A percentile compares a stretch with the other conserved stretches of the same genome.
Conservation (phyloP, 2,329 filamentous ascomycete genomes). For the Fusarium sp. region DNA sequence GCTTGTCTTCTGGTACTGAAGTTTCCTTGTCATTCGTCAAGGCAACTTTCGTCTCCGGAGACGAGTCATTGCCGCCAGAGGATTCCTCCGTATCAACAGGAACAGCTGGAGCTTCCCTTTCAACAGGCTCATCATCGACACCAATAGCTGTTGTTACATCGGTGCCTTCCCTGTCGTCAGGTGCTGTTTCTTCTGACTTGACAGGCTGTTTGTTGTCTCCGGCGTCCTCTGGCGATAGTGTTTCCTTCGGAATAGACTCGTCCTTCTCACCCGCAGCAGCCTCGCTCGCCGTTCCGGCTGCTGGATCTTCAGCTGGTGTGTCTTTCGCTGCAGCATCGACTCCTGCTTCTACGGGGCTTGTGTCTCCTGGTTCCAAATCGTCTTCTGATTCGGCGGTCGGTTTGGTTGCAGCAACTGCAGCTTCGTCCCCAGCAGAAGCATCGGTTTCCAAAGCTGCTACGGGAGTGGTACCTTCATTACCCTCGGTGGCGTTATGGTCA, state of each 20-base stretch:
- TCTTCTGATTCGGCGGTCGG: neutral
- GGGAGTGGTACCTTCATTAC: neutral
- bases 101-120: neutral
- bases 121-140: neutral
- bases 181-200: slow-evolving; percentile 4
- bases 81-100: neutral
- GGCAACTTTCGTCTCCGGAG: neutral
- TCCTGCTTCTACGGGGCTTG: neutral
- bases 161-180: neutral
- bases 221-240: neutral
- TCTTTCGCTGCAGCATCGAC: neutral
- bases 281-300: neutral
- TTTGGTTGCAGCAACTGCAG: neutral
- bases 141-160: neutral
- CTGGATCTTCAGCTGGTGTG: neutral
- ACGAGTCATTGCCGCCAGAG: neutral
- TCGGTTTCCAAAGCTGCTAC: neutral
- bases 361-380: neutral
- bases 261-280: neutral
- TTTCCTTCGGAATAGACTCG: neutral
- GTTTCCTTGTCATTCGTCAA: neutral
- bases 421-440: neutral
- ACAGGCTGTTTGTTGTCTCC: neutral
- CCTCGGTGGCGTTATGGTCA: neutral
- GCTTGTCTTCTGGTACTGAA: neutral